Base-by-base conservation (phyloP, 352 stramenopile genomes). In the Elongisporangium anandrum region DNA sequence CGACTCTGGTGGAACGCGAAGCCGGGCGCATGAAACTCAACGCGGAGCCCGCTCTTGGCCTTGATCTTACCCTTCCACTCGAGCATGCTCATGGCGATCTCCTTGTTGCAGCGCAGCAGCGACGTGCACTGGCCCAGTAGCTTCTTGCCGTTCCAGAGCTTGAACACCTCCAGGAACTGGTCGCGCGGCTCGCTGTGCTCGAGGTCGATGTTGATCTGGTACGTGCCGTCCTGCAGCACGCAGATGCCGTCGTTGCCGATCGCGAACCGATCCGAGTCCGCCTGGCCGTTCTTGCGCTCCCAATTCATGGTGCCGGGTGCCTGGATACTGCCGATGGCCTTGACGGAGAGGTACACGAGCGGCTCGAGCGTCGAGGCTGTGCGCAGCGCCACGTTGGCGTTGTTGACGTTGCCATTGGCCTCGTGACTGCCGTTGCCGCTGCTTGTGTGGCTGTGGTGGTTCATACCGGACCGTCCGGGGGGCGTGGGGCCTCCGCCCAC, bases 121-220 rank as follows among this genome's bases (percentile, higher is more conserved):
- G 29, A 29, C 10, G 64, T 57, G 45, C 70, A 73, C 41, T 64
- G 50, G 19, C 66, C 58, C 6, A 73, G 22, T 9, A 69, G 20
- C 22, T 69, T 63, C 2, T 63, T 51, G 3, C 59, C 70, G 39
- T 61, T 59, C 66, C 64, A 80, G n/a, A 77, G 64, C 24, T 70
- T 77, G 49, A 76, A 80, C 34, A 68, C 53, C 13, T 53, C 20
- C 15, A 49, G 22, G 0, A 22, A 50, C 29, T 23, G 17, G n/a
- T n/a, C n/a, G 10, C 50, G 6, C 4, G 49, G 19, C 24, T 23
- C 38, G n/a, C 41, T 59, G 51, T 81, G 72, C 54, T 74, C 52
- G 47, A 81, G 39, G 55, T 81, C 72, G 29, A 81, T 55, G 48
- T 81, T 81, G 41, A 81, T 48, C 64, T 81, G 69, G 61, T 76